These are phyloP conservation scores for Rhizopogon vesiculosus DNA, from an alignment of 768 basidiomycete species.

Conservation along the genomic window DNA sequence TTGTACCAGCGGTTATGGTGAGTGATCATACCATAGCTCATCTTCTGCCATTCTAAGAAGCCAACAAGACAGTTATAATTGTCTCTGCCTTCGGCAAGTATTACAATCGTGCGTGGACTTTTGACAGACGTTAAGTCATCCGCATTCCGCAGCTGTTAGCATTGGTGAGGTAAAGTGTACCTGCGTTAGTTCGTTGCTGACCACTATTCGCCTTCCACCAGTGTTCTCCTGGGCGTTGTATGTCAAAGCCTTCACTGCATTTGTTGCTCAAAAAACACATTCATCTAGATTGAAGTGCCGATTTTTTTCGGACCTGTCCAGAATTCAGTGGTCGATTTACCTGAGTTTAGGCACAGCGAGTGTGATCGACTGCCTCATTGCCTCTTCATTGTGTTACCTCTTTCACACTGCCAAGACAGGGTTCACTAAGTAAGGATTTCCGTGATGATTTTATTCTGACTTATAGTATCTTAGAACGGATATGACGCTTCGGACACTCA, in stretches of 20 bases:
- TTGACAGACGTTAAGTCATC: neutral
- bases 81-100: neutral
- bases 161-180: neutral
- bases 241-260: neutral
- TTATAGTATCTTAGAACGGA: neutral
- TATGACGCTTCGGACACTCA: neutral
- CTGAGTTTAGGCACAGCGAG: conserved; percentile 29
- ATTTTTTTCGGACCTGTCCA: neutral
- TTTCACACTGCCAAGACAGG: neutral
- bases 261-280: neutral
- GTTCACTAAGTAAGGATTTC: neutral
- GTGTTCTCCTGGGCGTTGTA: neutral
- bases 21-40: neutral
- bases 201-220: neutral
- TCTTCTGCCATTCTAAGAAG: neutral
- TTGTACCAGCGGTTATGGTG: neutral
- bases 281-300: neutral
- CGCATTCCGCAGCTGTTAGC: neutral
- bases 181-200: neutral
- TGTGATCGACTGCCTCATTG: conserved; percentile 18
- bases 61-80: neutral
- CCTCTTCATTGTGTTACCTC: neutral
- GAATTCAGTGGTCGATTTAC: neutral
- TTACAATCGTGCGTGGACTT: neutral
- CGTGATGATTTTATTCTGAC: neutral